phyloP scores from a whole-genome alignment of 129 eudicot genomes.

The Oenanthe sinensis region DNA sequence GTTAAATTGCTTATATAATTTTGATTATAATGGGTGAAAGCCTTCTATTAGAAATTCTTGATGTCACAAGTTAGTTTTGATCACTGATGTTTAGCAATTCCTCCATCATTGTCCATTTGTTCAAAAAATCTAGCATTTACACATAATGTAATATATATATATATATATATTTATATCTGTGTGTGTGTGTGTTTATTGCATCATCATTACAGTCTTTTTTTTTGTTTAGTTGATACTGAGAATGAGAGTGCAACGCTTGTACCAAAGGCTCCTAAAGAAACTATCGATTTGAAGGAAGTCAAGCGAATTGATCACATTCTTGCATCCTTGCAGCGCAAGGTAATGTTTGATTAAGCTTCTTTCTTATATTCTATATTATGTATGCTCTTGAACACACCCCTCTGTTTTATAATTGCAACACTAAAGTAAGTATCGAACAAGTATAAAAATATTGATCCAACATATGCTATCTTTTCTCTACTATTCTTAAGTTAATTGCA shows the following conservation, averaged over 20 bases:
- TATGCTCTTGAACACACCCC: no score
- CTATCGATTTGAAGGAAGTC: constrained; percentile 67
- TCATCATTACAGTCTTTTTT: background rate
- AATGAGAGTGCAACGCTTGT: constrained; percentile 42
- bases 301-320: constrained; percentile 81
- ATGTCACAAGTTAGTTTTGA: background rate
- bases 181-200: background rate
- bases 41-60: background rate
- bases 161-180: background rate
- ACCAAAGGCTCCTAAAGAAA: constrained; percentile 63
- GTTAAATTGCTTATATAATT: background rate
- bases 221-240: constrained; percentile 49
- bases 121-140: background rate
- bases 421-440: background rate
- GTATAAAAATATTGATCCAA: background rate
- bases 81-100: background rate
- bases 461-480: background rate
- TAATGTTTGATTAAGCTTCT: constrained; percentile 14
- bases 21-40: background rate
- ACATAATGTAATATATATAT: background rate
- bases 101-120: background rate
- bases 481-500: background rate
- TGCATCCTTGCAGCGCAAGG: constrained; percentile 79
- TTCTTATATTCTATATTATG: background rate
- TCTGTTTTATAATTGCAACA: background rate